Percentiles rank a stretch among this genome's conserved stretches.
Conservation (phyloP, 2,329 filamentous ascomycete species). For the Aspergillus udagawae region DNA sequence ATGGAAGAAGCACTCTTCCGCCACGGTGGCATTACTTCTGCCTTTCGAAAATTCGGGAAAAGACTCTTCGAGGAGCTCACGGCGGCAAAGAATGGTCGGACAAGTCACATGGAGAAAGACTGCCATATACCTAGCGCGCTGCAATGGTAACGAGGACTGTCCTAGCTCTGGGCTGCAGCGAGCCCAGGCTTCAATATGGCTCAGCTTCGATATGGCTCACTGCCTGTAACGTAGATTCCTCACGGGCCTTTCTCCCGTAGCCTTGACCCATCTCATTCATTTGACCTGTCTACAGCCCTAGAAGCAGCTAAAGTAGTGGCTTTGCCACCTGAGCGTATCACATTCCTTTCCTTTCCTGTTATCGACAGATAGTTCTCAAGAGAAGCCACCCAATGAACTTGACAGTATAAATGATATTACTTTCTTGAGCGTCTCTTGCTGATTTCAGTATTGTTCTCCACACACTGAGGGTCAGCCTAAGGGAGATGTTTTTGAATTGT, state of each 20-base stretch:
- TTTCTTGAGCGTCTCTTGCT: background rate
- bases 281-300: too few species aligned
- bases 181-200: too few species aligned
- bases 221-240: too few species aligned
- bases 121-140: background rate
- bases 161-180: too few species aligned
- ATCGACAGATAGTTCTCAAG: background rate
- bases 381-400: too few species aligned
- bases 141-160: background rate
- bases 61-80: conserved; percentile 27
- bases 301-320: background rate
- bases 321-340: background rate
- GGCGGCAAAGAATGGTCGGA: conserved; percentile 1
- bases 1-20: conserved; percentile 40
- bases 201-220: too few species aligned
- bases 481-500: too few species aligned
- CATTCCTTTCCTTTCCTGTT: background rate
- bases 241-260: too few species aligned
- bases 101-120: background rate
- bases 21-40: conserved; percentile 37
- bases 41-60: conserved; percentile 39
- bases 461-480: background rate
- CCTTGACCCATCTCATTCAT: too few species aligned
- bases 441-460: background rate
- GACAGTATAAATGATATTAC: too few species aligned